phyloP scores from a whole-genome alignment of 2,329 filamentous ascomycete genomes.

The Fusarium bulbicola region DNA sequence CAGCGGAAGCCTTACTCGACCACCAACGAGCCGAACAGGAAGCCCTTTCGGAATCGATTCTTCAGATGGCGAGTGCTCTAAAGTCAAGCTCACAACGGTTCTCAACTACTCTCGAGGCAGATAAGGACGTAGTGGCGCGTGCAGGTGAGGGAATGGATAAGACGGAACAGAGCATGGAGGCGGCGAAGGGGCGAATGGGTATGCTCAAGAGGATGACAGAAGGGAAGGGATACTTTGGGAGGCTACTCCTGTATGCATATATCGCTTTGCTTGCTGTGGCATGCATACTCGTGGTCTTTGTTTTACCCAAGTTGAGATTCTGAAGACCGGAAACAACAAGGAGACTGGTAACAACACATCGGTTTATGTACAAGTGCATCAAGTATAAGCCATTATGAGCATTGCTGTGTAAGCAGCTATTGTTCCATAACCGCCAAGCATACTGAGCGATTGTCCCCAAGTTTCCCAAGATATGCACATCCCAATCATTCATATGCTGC shows the following conservation, averaged over 20 bases:
- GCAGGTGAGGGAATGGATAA: conserved; percentile 80
- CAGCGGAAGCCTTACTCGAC: conserved; percentile 77
- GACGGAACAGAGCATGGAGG: conserved; percentile 79
- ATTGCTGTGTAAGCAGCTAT: background rate
- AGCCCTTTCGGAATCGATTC: conserved; percentile 80
- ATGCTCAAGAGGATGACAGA: conserved; percentile 82
- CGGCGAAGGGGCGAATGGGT: conserved; percentile 80
- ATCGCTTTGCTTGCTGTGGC: conserved; percentile 85
- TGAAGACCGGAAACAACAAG: background rate
- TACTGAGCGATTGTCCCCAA: background rate
- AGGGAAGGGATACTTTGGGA: conserved; percentile 86
- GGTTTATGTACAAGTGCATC: background rate
- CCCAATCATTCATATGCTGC: background rate
- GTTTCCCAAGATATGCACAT: background rate
- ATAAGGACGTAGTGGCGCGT: conserved; percentile 75
- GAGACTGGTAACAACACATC: background rate
- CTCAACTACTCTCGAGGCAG: conserved; percentile 72
- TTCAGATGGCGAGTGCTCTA: conserved; percentile 79
- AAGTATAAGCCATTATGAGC: background rate
- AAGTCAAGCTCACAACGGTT: conserved; percentile 80
- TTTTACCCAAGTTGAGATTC: conserved; percentile 88
- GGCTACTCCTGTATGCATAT: conserved; percentile 84
- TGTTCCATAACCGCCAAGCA: background rate
- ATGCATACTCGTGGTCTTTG: conserved; percentile 81
- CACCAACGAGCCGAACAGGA: conserved; percentile 86